Base-by-base conservation (phyloP, 352 stramenopile species). In the Globisporangium acanthophoron region DNA sequence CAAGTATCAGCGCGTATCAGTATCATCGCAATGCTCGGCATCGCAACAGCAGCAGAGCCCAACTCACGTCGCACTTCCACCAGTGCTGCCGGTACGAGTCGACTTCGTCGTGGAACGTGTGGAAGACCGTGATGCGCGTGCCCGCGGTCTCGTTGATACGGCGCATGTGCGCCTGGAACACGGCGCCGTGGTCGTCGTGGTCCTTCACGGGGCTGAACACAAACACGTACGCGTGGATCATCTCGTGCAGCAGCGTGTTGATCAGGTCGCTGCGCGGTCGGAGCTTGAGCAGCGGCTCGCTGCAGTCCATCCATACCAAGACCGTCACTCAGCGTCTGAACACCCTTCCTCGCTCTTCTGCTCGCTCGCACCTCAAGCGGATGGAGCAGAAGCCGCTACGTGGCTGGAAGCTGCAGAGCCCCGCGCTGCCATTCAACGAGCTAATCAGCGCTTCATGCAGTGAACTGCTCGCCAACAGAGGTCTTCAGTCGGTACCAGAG, bases 91-190 rank as follows among this genome's bases (percentile, higher is more conserved):
- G 80, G 44, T 92, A 96, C 41, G 78, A 73, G 56, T 94, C 74
- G 39, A 96, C 88, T 77, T 96, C 88, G 50, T 94, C 83, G 64
- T 95, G 83, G 64, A 96, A 96, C 20, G 81, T 94, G 67, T 96
- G 88, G 59, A 80, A 96, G 31, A 94, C 78, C 0, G 88, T 95
- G 56, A 96, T 96, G 47, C 86, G 67, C 3, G 88, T 88, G 35
- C 73, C 65, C 12, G 74, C 74, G 9, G 67, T 48, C 27, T 71
- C 33, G 46, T 96, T 96, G 56, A 94, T 92, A 51, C 83, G 80
- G 43, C 78, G 64, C 82, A 92, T 91, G 54, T 94, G 81, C 29
- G 64, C 74, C 62, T 94, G 85, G 54, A 94, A 96, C 3, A 89
- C 52, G 1, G 85, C 73, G 8, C 88, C 88, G 57, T 96, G 88